Percentiles rank a stretch among this genome's conserved stretches.
Evolutionary conservation across 305 asterid species (phyloP).

Genomic region (Fraxinus nigra): DNA sequence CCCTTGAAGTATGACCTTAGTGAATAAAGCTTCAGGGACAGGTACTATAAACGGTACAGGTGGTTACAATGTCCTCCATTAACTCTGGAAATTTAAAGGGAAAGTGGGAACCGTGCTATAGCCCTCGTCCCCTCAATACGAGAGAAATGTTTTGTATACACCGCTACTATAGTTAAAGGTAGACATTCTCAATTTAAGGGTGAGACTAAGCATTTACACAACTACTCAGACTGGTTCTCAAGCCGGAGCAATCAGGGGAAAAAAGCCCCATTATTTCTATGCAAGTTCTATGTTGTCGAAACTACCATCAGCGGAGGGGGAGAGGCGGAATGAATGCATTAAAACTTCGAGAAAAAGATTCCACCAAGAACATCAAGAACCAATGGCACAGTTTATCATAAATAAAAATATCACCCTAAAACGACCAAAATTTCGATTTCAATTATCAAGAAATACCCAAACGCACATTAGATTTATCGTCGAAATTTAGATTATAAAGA

Average conservation of each 20-base stretch:
- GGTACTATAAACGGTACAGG: not conserved
- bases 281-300: too few species aligned
- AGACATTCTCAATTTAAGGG: too few species aligned
- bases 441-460: not conserved
- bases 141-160: too few species aligned
- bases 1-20: not conserved
- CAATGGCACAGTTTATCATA: slow-evolving; percentile 14
- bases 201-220: too few species aligned
- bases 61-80: not conserved
- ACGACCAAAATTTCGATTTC: not conserved
- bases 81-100: not conserved
- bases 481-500: not conserved
- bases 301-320: too few species aligned
- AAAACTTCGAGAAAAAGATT: not conserved
- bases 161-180: too few species aligned
- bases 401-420: not conserved
- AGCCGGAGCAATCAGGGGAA: too few species aligned
- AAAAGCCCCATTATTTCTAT: too few species aligned
- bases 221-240: too few species aligned
- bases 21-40: not conserved
- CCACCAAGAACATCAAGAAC: slow-evolving; percentile 17
- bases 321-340: not conserved
- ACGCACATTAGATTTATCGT: not conserved
- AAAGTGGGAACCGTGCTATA: too few species aligned
- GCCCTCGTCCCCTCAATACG: too few species aligned